A percentile compares a stretch with the other conserved stretches of the same genome.
phyloP scores from a whole-genome alignment of 345 rosid species.

The Citropsis articulata region DNA sequence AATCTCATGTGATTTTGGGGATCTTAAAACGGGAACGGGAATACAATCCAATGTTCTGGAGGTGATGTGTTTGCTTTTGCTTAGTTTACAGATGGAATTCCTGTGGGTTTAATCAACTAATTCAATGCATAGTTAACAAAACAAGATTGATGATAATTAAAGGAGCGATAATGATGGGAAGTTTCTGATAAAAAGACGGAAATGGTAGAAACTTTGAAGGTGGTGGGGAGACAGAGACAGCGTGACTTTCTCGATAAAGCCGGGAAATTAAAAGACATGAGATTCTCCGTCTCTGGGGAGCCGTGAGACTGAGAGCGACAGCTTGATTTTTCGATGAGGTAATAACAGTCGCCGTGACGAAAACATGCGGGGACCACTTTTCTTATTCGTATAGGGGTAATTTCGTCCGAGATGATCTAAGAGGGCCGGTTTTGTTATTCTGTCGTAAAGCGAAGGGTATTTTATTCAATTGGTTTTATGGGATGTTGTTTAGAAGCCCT shows the following conservation, averaged over 20 bases:
- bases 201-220: not conserved
- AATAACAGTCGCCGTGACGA: not conserved
- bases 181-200: not conserved
- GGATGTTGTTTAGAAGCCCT: conserved; percentile 2
- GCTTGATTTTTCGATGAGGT: not conserved
- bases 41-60: no score
- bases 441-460: not conserved
- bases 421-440: conserved; percentile 17
- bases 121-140: no score
- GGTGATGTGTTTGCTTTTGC: no score
- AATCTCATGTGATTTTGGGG: no score
- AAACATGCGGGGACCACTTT: not conserved
- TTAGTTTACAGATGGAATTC: no score
- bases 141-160: no score
- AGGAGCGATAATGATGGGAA: not conserved
- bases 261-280: not conserved
- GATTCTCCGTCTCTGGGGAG: not conserved
- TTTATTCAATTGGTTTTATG: no score
- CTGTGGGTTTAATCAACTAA: no score
- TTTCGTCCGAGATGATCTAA: not conserved
- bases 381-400: not conserved
- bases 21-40: no score
- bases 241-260: conserved; percentile 13
- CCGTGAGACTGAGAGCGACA: not conserved
- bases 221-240: not conserved